These are phyloP conservation scores for Delonix regia DNA, from an alignment of 306 rosid species.

Conservation along the genomic window DNA sequence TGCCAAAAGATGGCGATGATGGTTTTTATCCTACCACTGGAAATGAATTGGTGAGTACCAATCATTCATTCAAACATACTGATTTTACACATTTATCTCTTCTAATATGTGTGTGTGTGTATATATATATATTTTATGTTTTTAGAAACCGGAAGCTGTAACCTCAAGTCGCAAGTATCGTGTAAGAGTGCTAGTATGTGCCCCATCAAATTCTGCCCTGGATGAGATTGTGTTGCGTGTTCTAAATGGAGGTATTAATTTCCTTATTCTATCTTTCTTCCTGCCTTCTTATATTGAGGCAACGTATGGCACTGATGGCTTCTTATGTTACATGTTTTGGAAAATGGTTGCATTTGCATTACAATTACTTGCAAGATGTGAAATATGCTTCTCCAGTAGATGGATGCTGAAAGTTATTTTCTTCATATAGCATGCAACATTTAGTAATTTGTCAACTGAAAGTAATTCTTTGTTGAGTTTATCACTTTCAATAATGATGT, in stretches of 20 bases:
- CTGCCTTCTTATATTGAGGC: conserved; percentile 23
- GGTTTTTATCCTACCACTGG: conserved; percentile 88
- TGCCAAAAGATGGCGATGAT: conserved; percentile 87
- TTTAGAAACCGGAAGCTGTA: conserved; percentile 86
- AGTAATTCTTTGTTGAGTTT: conserved; percentile 17
- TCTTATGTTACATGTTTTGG: conserved; percentile 6
- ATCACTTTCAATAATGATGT: neutral
- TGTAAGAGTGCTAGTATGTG: conserved; percentile 87
- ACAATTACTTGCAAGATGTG: conserved; percentile 10
- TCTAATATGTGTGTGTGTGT: too few relatives aligned
- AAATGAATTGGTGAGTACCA: conserved; percentile 67
- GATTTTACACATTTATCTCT: too few relatives aligned
- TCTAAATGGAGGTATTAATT: conserved; percentile 66
- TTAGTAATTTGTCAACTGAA: conserved; percentile 28
- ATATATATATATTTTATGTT: too few relatives aligned
- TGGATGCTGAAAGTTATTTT: neutral
- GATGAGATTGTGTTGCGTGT: conserved; percentile 97
- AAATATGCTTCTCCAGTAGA: conserved; percentile 5
- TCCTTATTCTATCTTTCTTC: conserved; percentile 29
- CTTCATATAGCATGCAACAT: neutral
- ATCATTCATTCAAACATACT: neutral
- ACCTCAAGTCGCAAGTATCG: conserved; percentile 89
- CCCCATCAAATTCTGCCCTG: conserved; percentile 95
- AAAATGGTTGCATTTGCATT: conserved; percentile 21
- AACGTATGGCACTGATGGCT: conserved; percentile 16